These are phyloP conservation scores for Epichloe gansuensis DNA, from an alignment of 2,329 filamentous ascomycete genomes.

Conservation along the genomic window DNA sequence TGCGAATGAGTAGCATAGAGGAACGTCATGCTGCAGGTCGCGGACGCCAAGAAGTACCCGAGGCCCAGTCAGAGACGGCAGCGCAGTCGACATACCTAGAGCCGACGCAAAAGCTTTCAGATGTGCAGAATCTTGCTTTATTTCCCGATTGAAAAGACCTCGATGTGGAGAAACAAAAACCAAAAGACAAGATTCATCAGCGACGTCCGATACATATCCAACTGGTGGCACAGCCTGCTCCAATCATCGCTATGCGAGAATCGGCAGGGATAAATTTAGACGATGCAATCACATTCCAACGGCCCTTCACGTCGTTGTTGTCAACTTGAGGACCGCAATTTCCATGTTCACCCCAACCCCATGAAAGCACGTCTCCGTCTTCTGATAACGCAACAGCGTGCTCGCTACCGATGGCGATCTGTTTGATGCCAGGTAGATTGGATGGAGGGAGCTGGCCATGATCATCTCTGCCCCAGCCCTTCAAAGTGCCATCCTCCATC, in stretches of 20 bases:
- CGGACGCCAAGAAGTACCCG: slow-evolving; percentile 10
- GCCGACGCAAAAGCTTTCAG: slow-evolving; percentile 61
- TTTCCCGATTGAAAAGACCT: slow-evolving; percentile 23
- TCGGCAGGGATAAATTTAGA: slow-evolving; percentile 38
- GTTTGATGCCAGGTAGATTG: slow-evolving; percentile 42
- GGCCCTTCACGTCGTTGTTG: slow-evolving; percentile 53
- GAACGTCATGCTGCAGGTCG: slow-evolving; percentile 11
- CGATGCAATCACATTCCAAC: slow-evolving; percentile 54
- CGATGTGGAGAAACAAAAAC: neutral
- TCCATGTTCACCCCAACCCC: slow-evolving; percentile 97
- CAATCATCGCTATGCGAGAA: slow-evolving; percentile 46
- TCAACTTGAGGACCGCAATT: slow-evolving; percentile 69
- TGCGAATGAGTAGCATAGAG: slow-evolving; percentile 29
- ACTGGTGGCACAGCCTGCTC: slow-evolving; percentile 83
- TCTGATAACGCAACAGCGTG: slow-evolving; percentile 64
- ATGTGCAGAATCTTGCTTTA: slow-evolving; percentile 40
- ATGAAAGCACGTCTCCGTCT: slow-evolving; percentile 58
- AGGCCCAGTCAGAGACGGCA: slow-evolving; percentile 9
- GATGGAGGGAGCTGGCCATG: slow-evolving; percentile 65
- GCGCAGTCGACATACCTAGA: slow-evolving; percentile 34
- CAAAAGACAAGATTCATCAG: neutral
- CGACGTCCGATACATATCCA: slow-evolving; percentile 47
- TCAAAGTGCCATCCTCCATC: slow-evolving; percentile 42
- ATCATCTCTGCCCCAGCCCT: slow-evolving; percentile 74
- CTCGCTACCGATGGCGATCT: slow-evolving; percentile 77